These are phyloP conservation scores for Pythium grandisporangium DNA, from an alignment of 352 stramenopile species.

Conservation along the genomic window DNA sequence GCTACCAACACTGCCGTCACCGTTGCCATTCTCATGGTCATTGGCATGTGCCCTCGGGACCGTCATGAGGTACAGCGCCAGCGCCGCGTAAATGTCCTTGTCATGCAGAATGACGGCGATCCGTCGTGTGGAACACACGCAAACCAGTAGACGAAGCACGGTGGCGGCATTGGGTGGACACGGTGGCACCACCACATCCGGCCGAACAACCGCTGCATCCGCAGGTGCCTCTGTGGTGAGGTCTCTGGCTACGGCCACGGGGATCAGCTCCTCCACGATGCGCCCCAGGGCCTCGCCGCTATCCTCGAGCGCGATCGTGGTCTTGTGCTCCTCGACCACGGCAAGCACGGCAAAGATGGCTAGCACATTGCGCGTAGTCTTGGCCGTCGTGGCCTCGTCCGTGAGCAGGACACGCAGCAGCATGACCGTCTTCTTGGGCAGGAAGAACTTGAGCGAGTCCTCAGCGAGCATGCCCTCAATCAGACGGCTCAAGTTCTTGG, in stretches of 20 bases:
- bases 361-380: slow-evolving; percentile 60
- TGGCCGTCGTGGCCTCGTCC: slow-evolving; percentile 19
- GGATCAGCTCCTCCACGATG: slow-evolving; percentile 40
- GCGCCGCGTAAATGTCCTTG: slow-evolving; percentile 31
- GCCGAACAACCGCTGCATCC: too few relatives aligned
- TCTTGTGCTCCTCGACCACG: slow-evolving; percentile 70
- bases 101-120: slow-evolving; percentile 47
- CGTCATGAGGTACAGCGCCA: slow-evolving; percentile 29
- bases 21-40: neutral
- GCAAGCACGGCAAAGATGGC: slow-evolving; percentile 42
- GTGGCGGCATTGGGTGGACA: slow-evolving; percentile 28
- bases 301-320: slow-evolving; percentile 57
- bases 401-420: slow-evolving; percentile 50
- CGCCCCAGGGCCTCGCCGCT: slow-evolving; percentile 35
- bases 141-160: slow-evolving; percentile 28
- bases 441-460: slow-evolving; percentile 73
- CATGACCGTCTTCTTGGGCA: slow-evolving; percentile 70
- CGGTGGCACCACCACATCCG: slow-evolving; percentile 8
- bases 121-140: slow-evolving; percentile 23
- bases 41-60: slow-evolving; percentile 2
- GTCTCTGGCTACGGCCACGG: slow-evolving; percentile 7
- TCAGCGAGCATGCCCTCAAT: slow-evolving; percentile 53
- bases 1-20: too few relatives aligned
- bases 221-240: too few relatives aligned
- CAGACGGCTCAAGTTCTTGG: slow-evolving; percentile 57